Percentiles rank a stretch among this genome's conserved stretches.
phyloP scores from a whole-genome alignment of 495 filamentous ascomycete genomes.

The Sphaerosporella brunnea region DNA sequence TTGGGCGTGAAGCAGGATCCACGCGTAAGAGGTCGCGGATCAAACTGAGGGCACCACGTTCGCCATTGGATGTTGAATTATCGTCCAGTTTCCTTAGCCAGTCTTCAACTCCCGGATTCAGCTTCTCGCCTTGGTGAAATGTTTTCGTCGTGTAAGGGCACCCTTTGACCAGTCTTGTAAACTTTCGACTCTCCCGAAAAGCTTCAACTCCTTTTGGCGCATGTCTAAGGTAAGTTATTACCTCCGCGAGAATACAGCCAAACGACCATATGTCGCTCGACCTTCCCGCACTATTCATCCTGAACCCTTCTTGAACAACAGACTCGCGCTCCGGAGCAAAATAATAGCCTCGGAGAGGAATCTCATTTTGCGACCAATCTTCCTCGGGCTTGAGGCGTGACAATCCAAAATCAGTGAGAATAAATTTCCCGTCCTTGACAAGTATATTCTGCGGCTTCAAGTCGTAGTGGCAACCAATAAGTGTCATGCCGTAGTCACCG shows the following conservation, averaged over 20 bases:
- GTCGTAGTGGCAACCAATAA: slow-evolving; percentile 17
- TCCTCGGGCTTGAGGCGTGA: slow-evolving; percentile 6
- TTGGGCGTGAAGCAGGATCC: background rate
- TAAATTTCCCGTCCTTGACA: slow-evolving; percentile 10
- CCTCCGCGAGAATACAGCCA: slow-evolving; percentile 24
- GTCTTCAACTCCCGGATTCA: background rate
- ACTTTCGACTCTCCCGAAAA: background rate
- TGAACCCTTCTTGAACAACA: slow-evolving; percentile 9
- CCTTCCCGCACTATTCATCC: slow-evolving; percentile 6
- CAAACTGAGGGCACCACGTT: background rate
- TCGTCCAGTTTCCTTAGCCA: background rate
- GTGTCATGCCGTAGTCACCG: background rate
- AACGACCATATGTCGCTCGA: slow-evolving; percentile 26
- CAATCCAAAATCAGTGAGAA: slow-evolving; percentile 20
- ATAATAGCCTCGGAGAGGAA: background rate
- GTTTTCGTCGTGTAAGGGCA: background rate
- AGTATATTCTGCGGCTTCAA: slow-evolving; percentile 23
- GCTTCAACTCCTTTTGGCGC: slow-evolving; percentile 8
- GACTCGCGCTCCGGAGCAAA: slow-evolving; percentile 11
- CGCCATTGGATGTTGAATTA: background rate
- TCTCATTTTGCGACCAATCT: background rate
- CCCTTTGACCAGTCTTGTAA: background rate
- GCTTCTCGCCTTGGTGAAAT: background rate
- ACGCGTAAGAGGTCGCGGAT: background rate
- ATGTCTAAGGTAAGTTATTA: slow-evolving; percentile 17